These are phyloP conservation scores for Coleophoma crateriformis DNA, from an alignment of 2,329 filamentous ascomycete genomes.

Conservation along the genomic window DNA sequence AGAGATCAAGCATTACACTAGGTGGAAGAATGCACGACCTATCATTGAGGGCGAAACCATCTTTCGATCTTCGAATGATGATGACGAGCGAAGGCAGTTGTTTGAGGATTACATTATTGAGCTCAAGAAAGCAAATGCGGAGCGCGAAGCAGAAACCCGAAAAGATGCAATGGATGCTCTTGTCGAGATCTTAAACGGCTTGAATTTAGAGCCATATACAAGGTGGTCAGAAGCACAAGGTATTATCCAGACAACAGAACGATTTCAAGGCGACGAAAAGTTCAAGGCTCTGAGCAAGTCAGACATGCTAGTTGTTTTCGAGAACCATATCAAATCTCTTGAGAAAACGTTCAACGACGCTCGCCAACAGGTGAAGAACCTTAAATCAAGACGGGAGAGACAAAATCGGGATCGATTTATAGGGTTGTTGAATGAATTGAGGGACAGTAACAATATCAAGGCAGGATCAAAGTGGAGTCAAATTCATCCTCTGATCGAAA, in stretches of 20 bases:
- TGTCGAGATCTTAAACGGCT: constrained; percentile 67
- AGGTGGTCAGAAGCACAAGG: constrained; percentile 88
- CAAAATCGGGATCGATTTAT: constrained; percentile 80
- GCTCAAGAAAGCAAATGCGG: constrained; percentile 73
- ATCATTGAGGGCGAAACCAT: constrained; percentile 95
- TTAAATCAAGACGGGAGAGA: constrained; percentile 75
- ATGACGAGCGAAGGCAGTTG: constrained; percentile 79
- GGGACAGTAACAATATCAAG: constrained; percentile 73
- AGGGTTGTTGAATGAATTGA: constrained; percentile 68
- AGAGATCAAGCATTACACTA: constrained; percentile 94
- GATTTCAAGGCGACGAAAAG: constrained; percentile 76
- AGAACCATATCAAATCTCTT: constrained; percentile 88
- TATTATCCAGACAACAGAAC: constrained; percentile 70
- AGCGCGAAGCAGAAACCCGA: constrained; percentile 66
- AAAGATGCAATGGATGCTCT: constrained; percentile 83
- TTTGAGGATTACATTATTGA: constrained; percentile 91
- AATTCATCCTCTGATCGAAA: constrained; percentile 66
- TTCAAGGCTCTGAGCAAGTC: constrained; percentile 81
- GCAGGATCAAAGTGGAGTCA: constrained; percentile 88
- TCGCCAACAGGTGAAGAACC: constrained; percentile 80
- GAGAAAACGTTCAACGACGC: constrained; percentile 89
- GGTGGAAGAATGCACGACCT: constrained; percentile 92
- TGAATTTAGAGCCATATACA: constrained; percentile 88
- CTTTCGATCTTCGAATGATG: constrained; percentile 84
- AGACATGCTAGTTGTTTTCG: constrained; percentile 88